phyloP scores from a whole-genome alignment of 2,329 filamentous ascomycete genomes.

The Massarina eburnea region DNA sequence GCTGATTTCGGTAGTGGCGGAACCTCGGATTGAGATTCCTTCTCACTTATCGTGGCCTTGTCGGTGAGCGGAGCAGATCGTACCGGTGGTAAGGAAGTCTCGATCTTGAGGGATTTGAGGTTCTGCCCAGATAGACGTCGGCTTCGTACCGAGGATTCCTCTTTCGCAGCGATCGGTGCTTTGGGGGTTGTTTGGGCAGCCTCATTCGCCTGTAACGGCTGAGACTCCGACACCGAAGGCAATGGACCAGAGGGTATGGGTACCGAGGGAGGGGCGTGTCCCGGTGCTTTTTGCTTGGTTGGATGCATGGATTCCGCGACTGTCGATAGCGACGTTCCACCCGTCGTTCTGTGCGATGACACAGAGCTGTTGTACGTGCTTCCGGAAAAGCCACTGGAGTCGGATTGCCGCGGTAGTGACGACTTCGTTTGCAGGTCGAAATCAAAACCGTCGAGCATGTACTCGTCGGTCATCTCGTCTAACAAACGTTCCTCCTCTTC shows the following conservation, averaged over 20 bases:
- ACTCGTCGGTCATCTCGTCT: conserved; percentile 85
- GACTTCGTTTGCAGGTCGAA: conserved; percentile 70
- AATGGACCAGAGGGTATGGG: conserved; percentile 33
- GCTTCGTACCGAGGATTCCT: conserved; percentile 62
- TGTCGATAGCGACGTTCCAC: conserved; percentile 69
- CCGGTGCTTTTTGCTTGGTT: conserved; percentile 36
- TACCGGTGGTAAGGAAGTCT: conserved; percentile 60
- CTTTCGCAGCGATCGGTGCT: conserved; percentile 26
- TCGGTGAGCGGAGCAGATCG: conserved; percentile 38
- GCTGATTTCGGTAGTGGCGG: conserved; percentile 41
- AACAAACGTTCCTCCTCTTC: conserved; percentile 59
- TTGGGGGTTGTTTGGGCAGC: conserved; percentile 31
- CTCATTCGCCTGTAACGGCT: conserved; percentile 24
- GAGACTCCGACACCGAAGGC: conserved; percentile 36
- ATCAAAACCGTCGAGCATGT: conserved; percentile 79
- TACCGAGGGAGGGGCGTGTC: conserved; percentile 32
- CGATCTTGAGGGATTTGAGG: conserved; percentile 82
- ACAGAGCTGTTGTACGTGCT: conserved; percentile 80
- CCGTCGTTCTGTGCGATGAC: conserved; percentile 70
- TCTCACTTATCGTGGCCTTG: conserved; percentile 33
- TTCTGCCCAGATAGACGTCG: conserved; percentile 80
- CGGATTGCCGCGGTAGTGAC: conserved; percentile 73
- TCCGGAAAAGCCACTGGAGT: conserved; percentile 76
- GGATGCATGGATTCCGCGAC: conserved; percentile 64
- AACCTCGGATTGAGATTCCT: conserved; percentile 35